These are phyloP conservation scores for Kluyveromyces sp. DNA, from an alignment of 1,139 yeast genomes.

Conservation along the genomic window DNA sequence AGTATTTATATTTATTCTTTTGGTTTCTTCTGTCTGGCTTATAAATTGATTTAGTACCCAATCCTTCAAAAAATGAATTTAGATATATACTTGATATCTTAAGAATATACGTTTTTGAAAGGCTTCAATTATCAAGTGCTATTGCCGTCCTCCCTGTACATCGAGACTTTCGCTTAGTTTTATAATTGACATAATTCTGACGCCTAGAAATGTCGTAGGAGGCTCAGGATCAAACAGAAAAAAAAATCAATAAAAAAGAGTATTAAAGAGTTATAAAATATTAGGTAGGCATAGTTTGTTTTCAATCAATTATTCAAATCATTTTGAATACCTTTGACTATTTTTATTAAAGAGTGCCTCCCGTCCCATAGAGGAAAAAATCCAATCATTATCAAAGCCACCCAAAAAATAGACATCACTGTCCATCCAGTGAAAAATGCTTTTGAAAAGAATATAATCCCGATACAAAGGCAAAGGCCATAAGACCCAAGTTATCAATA, in stretches of 20 bases:
- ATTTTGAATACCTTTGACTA: not conserved
- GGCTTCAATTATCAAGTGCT: no score
- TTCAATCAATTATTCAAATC: not conserved
- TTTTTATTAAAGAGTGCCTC: constrained; percentile 5
- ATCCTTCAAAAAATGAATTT: constrained; percentile 11
- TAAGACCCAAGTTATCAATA: constrained; percentile 10
- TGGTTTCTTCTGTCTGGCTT: no score
- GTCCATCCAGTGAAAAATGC: constrained; percentile 11
- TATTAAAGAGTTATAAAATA: no score
- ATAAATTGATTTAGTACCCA: not conserved
- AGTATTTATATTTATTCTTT: no score
- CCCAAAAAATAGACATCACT: constrained; percentile 11
- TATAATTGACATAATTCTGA: no score
- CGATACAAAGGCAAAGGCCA: constrained; percentile 11
- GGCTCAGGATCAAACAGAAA: no score
- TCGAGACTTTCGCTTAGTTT: no score
- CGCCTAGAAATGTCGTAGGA: no score
- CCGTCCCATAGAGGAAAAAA: constrained; percentile 7
- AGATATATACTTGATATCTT: no score
- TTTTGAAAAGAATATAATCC: constrained; percentile 12
- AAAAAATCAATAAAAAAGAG: no score
- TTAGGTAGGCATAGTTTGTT: not conserved
- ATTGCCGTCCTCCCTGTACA: no score
- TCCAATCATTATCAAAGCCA: constrained; percentile 10
- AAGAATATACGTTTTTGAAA: no score